phyloP scores from a whole-genome alignment of 163 green algal genomes.

The Coccomyxa subellipsoidea region DNA sequence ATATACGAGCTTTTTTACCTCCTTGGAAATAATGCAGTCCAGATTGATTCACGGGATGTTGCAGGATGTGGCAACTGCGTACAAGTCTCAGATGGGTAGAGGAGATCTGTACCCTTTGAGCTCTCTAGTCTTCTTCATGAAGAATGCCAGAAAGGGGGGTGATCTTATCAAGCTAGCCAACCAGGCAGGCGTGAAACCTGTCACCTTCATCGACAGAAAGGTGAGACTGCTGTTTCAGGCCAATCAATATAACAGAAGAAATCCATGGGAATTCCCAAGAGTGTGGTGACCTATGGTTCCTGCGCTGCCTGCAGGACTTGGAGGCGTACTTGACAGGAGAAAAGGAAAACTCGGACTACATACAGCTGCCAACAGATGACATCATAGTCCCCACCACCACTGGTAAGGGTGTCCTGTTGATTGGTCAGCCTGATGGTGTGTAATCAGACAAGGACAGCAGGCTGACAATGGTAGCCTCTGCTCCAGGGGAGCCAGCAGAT shows the following conservation, averaged over 20 bases:
- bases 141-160: not conserved
- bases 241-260: not conserved
- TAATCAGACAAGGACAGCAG: too few relatives aligned
- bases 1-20: too few relatives aligned
- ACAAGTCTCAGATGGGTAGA: conserved; percentile 47
- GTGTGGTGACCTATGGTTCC: too few relatives aligned
- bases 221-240: not conserved
- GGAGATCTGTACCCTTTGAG: conserved; percentile 53
- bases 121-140: conserved; percentile 48
- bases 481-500: not conserved
- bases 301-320: conserved; percentile 62
- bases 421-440: too few relatives aligned
- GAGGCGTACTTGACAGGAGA: conserved; percentile 52
- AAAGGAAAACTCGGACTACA: conserved; percentile 37
- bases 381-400: conserved; percentile 24
- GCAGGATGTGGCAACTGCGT: conserved; percentile 36
- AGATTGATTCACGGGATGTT: too few relatives aligned
- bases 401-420: too few relatives aligned
- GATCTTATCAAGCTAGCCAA: not conserved
- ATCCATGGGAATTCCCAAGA: too few relatives aligned
- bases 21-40: too few relatives aligned
- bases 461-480: too few relatives aligned
- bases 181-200: not conserved
- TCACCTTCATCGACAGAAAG: not conserved
- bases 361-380: conserved; percentile 29